phyloP scores from a whole-genome alignment of 257 asterid genomes.

The Echium plantagineum region DNA sequence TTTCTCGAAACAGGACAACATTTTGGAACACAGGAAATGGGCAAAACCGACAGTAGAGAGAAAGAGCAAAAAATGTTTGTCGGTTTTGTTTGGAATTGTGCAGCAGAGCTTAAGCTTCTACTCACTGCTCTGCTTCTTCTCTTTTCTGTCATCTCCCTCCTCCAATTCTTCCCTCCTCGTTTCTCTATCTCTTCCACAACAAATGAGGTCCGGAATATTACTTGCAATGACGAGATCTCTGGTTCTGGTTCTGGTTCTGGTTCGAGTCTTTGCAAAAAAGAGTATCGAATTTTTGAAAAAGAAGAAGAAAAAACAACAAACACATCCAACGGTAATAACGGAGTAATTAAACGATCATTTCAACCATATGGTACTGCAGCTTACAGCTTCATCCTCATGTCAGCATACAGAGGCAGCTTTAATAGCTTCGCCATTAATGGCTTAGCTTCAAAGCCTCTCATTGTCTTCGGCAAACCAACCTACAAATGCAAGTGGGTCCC shows the following conservation, averaged over 20 bases:
- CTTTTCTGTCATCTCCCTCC: conserved; percentile 43
- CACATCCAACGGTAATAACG: conserved; percentile 9
- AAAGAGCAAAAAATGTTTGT: conserved; percentile 44
- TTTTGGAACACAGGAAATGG: neutral
- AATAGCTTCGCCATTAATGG: conserved; percentile 64
- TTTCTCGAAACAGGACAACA: too few relatives aligned
- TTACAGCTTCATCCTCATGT: conserved; percentile 70
- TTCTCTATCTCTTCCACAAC: conserved; percentile 31
- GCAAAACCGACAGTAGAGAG: conserved; percentile 11
- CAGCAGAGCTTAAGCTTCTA: conserved; percentile 50
- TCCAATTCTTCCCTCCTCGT: conserved; percentile 53
- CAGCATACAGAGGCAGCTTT: conserved; percentile 83
- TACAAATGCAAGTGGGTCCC: conserved; percentile 81
- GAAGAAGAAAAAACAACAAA: too few relatives aligned
- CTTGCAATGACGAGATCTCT: too few relatives aligned
- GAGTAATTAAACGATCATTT: conserved; percentile 43
- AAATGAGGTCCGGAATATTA: too few relatives aligned
- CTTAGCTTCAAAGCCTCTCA: conserved; percentile 66
- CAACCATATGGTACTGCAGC: conserved; percentile 60
- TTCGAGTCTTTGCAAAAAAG: too few relatives aligned
- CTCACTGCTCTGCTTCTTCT: conserved; percentile 53
- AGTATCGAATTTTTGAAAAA: too few relatives aligned
- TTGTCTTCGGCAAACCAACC: conserved; percentile 55
- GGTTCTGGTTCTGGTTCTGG: too few relatives aligned
- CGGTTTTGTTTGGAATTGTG: conserved; percentile 62